Base-by-base conservation (phyloP, 129 eudicot species). In the Saussurea involucrata region DNA sequence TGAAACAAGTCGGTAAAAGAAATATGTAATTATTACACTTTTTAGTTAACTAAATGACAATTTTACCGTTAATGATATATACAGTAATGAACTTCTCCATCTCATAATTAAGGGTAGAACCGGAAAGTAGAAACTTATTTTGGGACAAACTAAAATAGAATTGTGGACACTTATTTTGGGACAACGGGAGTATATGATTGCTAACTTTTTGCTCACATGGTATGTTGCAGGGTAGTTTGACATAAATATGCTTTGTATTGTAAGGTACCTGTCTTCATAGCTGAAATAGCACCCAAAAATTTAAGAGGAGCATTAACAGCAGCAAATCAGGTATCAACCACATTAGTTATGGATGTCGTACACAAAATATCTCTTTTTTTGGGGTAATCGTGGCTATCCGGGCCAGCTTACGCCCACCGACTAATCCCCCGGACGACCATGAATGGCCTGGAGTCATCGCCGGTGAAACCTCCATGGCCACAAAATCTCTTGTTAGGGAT, bases 291-390 rank as follows among this genome's bases (percentile, higher is more conserved):
- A 29, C 97, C 98, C 12, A 89, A 91, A 79, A 84, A 83, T 74
- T 83, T 95, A 70, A 84, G 97, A 85, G 98, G 98, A 55, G 97
- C 94, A 76, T 85, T 95, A 79, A 95, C 97, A 69, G 89, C 98
- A 32, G 71, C 89, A 75, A 91, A 89, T 81, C 98, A 95, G 98
- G 98, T 95, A 78, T 55, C 33, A 29, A 34, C 68, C 66, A 57
- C 55, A 25, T 66, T 20, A 24, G 0, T 24, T 55, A 42, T 78
- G 6, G 34, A 57, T 58, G 20, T 68, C 40, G 8, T 68, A 22
- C 58, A 17, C 36, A 22, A 46, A 73, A 21, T 53, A 2, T 18
- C 20, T 46, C 58, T 4, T 46, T 46, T 13, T 46, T 10, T 40
- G 5, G 61, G 21, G 61, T 53, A 53, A 53, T 22, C 22, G 0